Conservation (phyloP, 371 early-diverging fungal genomes). For the Mucor lusitanicus region DNA sequence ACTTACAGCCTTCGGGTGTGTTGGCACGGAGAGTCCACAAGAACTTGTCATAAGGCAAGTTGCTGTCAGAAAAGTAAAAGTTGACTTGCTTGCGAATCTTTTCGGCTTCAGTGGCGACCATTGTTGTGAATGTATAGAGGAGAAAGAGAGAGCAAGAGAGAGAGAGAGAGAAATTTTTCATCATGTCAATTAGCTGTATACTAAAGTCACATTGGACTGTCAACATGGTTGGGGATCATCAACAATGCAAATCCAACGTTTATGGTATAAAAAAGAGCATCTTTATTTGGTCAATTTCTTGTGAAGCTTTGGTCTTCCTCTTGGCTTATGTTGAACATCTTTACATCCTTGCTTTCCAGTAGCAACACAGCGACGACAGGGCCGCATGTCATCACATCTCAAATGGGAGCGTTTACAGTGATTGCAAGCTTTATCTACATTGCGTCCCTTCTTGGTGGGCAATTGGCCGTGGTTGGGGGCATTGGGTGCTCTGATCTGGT, state of each 20-base stretch:
- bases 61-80: constrained; percentile 81
- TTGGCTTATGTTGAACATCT: constrained; percentile 49
- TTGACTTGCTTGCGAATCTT: constrained; percentile 75
- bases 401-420: constrained; percentile 50
- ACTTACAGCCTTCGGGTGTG: constrained; percentile 61
- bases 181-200: background rate
- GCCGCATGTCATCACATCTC: constrained; percentile 44
- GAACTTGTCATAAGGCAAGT: constrained; percentile 73
- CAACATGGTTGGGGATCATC: background rate
- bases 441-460: constrained; percentile 31
- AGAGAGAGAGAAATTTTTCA: constrained; percentile 4
- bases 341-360: constrained; percentile 48
- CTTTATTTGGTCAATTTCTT: constrained; percentile 1
- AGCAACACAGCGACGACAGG: constrained; percentile 43
- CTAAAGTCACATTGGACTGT: constrained; percentile 2
- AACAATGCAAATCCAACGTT: background rate
- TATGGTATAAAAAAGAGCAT: too few species aligned
- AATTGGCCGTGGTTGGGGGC: background rate
- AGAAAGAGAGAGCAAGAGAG: background rate
- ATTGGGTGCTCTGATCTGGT: constrained; percentile 4
- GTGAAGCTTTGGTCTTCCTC: constrained; percentile 34
- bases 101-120: constrained; percentile 31
- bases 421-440: constrained; percentile 50
- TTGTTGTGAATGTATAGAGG: background rate
- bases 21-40: constrained; percentile 58